Conservation (phyloP, 2,329 filamentous ascomycete species). For the Exophiala aquamarina region DNA sequence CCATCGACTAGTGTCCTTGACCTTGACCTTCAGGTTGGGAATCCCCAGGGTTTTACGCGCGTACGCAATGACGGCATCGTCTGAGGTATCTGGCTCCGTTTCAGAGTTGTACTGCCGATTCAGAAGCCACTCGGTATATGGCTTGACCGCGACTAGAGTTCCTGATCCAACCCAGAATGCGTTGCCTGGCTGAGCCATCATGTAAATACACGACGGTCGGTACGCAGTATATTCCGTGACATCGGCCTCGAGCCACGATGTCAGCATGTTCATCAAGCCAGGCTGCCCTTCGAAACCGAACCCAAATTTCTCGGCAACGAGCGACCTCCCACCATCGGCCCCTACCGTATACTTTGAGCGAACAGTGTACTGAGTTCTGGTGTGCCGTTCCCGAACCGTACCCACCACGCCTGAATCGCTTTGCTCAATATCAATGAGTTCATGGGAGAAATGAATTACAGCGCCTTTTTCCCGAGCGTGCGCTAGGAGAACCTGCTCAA, state of each 20-base stretch:
- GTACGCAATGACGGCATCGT: constrained; percentile 13
- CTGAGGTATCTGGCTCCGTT: constrained; percentile 2
- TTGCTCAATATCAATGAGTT: neutral
- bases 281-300: constrained; percentile 5
- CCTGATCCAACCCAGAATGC: constrained; percentile 13
- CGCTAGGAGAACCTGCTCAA: constrained; percentile 32
- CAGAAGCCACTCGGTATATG: constrained; percentile 33
- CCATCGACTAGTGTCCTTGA: constrained; percentile 30
- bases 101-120: constrained; percentile 19
- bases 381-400: neutral
- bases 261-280: constrained; percentile 10
- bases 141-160: constrained; percentile 35
- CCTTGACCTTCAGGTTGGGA: constrained; percentile 29
- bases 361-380: constrained; percentile 1
- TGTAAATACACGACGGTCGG: constrained; percentile 9
- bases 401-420: neutral
- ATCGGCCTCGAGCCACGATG: constrained; percentile 9
- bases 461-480: neutral
- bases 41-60: constrained; percentile 30
- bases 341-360: constrained; percentile 5
- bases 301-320: constrained; percentile 1
- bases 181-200: constrained; percentile 9
- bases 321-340: constrained; percentile 8
- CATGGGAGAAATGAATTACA: neutral
- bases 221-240: constrained; percentile 8